Percentiles rank a stretch among this genome's conserved stretches.
Evolutionary conservation across 257 asterid species (phyloP).

Genomic region (Rauvolfia tetraphylla): DNA sequence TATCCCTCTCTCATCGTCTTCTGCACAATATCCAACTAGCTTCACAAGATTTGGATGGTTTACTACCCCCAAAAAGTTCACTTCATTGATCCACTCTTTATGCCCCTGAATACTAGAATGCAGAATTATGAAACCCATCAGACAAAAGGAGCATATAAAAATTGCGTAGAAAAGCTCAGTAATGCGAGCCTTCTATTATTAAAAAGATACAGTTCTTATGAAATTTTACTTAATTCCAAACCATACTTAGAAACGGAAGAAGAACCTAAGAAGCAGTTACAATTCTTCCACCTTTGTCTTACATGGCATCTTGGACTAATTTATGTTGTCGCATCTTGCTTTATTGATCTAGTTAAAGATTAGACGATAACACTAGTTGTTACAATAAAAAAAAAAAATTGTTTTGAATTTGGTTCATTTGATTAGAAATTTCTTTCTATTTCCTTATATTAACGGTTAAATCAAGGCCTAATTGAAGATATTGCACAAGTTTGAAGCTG

Average conservation of each 20-base stretch:
- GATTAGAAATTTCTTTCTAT: background rate
- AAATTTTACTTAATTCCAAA: background rate
- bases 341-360: background rate
- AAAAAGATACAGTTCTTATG: background rate
- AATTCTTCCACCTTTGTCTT: background rate
- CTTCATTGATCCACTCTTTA: conserved; percentile 95
- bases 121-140: conserved; percentile 28
- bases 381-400: background rate
- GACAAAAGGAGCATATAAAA: conserved; percentile 6
- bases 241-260: background rate
- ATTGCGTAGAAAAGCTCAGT: background rate
- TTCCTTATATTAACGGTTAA: background rate
- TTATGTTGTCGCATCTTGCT: background rate
- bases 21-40: conserved; percentile 91
- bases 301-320: background rate
- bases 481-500: background rate
- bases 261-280: background rate
- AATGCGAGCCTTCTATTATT: background rate
- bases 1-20: conserved; percentile 91
- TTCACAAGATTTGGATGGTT: conserved; percentile 88
- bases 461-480: background rate
- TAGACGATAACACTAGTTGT: background rate
- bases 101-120: conserved; percentile 97
- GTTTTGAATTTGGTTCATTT: background rate
- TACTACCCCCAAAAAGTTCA: conserved; percentile 73